Evolutionary conservation across 2,329 filamentous ascomycete species (phyloP).

Genomic region (Daldinia sp.): DNA sequence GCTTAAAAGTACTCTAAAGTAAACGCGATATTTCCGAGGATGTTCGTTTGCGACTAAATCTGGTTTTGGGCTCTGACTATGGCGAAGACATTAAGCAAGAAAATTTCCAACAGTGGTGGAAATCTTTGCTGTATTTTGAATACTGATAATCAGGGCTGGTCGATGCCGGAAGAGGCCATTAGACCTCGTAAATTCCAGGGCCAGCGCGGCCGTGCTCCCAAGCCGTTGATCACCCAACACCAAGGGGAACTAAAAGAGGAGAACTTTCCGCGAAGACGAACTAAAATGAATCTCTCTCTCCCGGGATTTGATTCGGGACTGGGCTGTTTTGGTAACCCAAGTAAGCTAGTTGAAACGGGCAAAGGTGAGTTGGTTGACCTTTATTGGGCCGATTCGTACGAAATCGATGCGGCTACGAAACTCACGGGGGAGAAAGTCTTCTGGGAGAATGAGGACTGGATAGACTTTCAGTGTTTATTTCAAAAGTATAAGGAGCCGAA

Average conservation of each 20-base stretch:
- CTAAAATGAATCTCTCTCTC: not conserved
- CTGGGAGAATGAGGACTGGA: slow-evolving; percentile 20
- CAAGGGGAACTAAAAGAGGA: not conserved
- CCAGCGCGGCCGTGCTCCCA: slow-evolving; percentile 1
- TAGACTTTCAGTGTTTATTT: not conserved
- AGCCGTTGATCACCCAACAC: not conserved
- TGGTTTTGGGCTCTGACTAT: not conserved
- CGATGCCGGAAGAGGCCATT: slow-evolving; percentile 3
- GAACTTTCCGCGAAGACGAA: not conserved
- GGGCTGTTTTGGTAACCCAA: slow-evolving; percentile 28
- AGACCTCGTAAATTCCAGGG: slow-evolving; percentile 12
- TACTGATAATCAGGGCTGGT: slow-evolving; percentile 24
- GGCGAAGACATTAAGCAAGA: not conserved
- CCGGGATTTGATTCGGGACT: slow-evolving; percentile 34
- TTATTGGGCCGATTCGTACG: slow-evolving; percentile 1
- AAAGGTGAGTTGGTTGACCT: slow-evolving; percentile 8
- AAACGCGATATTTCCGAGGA: not conserved
- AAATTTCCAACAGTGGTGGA: slow-evolving; percentile 1
- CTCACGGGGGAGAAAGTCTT: slow-evolving; percentile 1
- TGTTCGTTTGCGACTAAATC: not conserved
- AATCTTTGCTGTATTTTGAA: not conserved
- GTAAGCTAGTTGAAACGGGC: slow-evolving; percentile 22
- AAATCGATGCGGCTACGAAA: slow-evolving; percentile 15
- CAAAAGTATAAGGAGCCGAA: not conserved
- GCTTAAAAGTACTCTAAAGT: not conserved